A percentile compares a stretch with the other conserved stretches of the same genome.
Evolutionary conservation across 768 basidiomycete species (phyloP).

Genomic region (Kwoniella sp.): DNA sequence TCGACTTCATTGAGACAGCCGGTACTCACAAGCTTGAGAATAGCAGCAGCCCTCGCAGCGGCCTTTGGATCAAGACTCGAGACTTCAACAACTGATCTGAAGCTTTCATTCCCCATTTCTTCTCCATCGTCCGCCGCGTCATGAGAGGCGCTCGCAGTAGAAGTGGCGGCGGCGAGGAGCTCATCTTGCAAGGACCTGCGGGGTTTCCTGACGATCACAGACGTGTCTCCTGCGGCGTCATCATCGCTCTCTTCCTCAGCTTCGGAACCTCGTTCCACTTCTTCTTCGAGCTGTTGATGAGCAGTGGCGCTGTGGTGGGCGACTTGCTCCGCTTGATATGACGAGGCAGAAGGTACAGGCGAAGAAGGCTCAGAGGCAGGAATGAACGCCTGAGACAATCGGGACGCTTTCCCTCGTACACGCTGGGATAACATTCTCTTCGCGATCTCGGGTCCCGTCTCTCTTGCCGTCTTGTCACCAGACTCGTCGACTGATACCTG

Average conservation of each 20-base stretch:
- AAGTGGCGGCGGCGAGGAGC: conserved; percentile 5
- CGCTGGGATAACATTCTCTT: not conserved
- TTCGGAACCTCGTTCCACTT: too few species aligned
- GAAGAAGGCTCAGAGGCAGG: conserved; percentile 5
- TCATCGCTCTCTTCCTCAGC: not conserved
- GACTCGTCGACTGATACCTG: too few species aligned
- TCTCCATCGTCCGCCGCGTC: conserved; percentile 8
- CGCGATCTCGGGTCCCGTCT: not conserved
- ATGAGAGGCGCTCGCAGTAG: not conserved
- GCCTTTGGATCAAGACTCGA: conserved; percentile 80
- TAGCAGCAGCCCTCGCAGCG: conserved; percentile 89
- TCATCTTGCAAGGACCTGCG: conserved; percentile 21
- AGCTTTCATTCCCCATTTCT: conserved; percentile 32
- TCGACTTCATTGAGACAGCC: too few species aligned
- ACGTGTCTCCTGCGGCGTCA: conserved; percentile 5
- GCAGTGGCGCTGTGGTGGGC: not conserved
- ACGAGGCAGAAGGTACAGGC: not conserved
- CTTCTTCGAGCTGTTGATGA: not conserved
- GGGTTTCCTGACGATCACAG: conserved; percentile 13
- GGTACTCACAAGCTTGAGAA: conserved; percentile 82
- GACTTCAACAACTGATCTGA: conserved; percentile 73
- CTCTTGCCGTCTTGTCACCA: too few species aligned
- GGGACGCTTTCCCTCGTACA: conserved; percentile 3
- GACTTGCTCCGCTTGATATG: not conserved
- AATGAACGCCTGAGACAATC: conserved; percentile 17